phyloP scores from a whole-genome alignment of 1,284 basidiomycete species.

The Hypsizygus ulmarius region DNA sequence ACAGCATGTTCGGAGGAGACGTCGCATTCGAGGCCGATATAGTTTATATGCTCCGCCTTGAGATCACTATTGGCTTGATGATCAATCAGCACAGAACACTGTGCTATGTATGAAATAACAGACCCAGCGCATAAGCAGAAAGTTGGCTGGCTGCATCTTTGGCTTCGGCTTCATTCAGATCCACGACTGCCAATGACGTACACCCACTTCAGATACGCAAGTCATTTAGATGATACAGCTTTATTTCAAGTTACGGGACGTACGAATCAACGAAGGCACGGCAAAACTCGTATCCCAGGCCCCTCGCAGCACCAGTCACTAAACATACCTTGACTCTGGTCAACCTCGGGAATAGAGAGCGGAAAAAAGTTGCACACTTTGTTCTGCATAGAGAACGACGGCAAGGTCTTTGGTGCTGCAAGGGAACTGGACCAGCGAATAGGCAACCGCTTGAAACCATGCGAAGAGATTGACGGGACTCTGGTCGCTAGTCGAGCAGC shows the following conservation, averaged over 20 bases:
- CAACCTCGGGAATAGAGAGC: background rate
- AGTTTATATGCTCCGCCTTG: slow-evolving; percentile 59
- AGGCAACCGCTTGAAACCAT: background rate
- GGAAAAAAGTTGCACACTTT: slow-evolving; percentile 45
- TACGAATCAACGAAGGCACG: slow-evolving; percentile 86
- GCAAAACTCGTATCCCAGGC: slow-evolving; percentile 87
- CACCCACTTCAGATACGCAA: slow-evolving; percentile 58
- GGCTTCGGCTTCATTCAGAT: slow-evolving; percentile 77
- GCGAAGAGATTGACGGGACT: background rate
- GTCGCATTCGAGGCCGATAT: slow-evolving; percentile 84
- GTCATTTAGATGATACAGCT: slow-evolving; percentile 1
- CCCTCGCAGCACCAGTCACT: slow-evolving; percentile 92
- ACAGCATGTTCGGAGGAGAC: slow-evolving; percentile 84
- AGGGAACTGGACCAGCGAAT: slow-evolving; percentile 22
- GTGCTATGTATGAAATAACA: slow-evolving; percentile 12
- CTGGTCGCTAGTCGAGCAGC: slow-evolving; percentile 11
- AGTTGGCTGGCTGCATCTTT: slow-evolving; percentile 75
- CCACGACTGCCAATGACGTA: slow-evolving; percentile 79
- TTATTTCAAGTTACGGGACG: slow-evolving; percentile 21
- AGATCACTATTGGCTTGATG: slow-evolving; percentile 59
- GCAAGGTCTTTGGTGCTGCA: slow-evolving; percentile 41
- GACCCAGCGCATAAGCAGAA: slow-evolving; percentile 50
- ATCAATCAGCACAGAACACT: background rate
- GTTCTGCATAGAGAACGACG: slow-evolving; percentile 65
- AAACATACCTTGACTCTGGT: slow-evolving; percentile 71